Conservation (phyloP, 1,284 basidiomycete genomes). For the Cryptococcus sp. region DNA sequence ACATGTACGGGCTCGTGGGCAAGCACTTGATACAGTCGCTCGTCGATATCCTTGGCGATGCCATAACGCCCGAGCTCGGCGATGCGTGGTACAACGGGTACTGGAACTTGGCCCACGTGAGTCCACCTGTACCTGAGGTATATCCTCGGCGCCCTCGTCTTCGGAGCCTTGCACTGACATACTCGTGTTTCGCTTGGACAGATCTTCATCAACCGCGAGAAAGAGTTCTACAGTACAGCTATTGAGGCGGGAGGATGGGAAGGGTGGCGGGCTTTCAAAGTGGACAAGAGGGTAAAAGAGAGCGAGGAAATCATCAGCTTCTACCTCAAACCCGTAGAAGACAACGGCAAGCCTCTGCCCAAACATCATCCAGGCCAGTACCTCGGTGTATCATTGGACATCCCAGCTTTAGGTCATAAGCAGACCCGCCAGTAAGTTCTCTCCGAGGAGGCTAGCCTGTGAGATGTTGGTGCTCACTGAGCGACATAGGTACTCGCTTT, state of each 20-base stretch:
- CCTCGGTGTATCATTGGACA: slow-evolving; percentile 28
- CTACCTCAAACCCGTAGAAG: slow-evolving; percentile 34
- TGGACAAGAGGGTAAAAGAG: slow-evolving; percentile 32
- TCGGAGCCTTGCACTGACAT: neutral
- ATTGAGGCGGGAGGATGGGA: slow-evolving; percentile 31
- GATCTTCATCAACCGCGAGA: slow-evolving; percentile 43
- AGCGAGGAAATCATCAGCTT: slow-evolving; percentile 33
- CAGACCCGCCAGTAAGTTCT: slow-evolving; percentile 28
- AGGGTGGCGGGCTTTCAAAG: slow-evolving; percentile 36
- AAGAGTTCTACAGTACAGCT: slow-evolving; percentile 30
- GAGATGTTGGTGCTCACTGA: neutral
- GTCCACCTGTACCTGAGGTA: neutral
- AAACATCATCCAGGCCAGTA: slow-evolving; percentile 42
- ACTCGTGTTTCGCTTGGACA: neutral
- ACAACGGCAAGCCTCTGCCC: slow-evolving; percentile 23
- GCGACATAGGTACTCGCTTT: slow-evolving; percentile 33
- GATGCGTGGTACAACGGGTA: slow-evolving; percentile 42
- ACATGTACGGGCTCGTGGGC: slow-evolving; percentile 43
- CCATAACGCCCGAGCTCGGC: slow-evolving; percentile 36
- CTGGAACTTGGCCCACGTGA: slow-evolving; percentile 30
- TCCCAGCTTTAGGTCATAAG: slow-evolving; percentile 23
- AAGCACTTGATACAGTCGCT: slow-evolving; percentile 39
- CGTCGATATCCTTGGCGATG: slow-evolving; percentile 39
- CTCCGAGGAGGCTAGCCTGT: too few species aligned
- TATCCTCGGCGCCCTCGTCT: too few species aligned